Percentiles rank a stretch among this genome's conserved stretches.
phyloP scores from a whole-genome alignment of 768 basidiomycete species.

The Cystofilobasidium macerans region DNA sequence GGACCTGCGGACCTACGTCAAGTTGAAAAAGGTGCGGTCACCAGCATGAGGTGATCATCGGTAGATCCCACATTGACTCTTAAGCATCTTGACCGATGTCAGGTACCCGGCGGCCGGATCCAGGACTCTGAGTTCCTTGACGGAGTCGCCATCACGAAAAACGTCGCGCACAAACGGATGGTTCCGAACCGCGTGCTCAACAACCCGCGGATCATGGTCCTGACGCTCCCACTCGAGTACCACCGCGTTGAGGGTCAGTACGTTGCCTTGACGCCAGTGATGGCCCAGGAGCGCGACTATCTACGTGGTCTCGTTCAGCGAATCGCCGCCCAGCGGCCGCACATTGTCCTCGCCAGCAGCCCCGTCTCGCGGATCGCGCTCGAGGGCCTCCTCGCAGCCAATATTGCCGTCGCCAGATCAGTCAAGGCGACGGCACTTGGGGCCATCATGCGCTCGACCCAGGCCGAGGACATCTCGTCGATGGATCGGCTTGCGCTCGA shows the following conservation, averaged over 20 bases:
- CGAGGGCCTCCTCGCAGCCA: slow-evolving; percentile 69
- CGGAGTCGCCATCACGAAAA: slow-evolving; percentile 94
- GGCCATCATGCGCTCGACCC: slow-evolving; percentile 83
- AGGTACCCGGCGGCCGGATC: slow-evolving; percentile 75
- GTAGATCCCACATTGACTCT: no score
- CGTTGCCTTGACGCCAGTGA: slow-evolving; percentile 78
- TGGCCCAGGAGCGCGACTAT: slow-evolving; percentile 87
- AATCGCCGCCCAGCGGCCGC: slow-evolving; percentile 81
- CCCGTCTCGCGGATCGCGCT: slow-evolving; percentile 83
- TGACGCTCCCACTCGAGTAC: slow-evolving; percentile 86
- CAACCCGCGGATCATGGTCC: slow-evolving; percentile 89
- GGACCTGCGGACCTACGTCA: slow-evolving; percentile 88
- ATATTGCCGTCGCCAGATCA: slow-evolving; percentile 78
- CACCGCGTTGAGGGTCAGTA: slow-evolving; percentile 70
- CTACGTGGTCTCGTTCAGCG: slow-evolving; percentile 75
- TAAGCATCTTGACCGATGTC: not conserved
- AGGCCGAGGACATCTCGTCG: slow-evolving; percentile 86
- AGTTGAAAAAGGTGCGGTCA: slow-evolving; percentile 75
- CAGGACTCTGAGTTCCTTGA: slow-evolving; percentile 87
- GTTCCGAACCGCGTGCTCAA: slow-evolving; percentile 40
- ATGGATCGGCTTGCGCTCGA: slow-evolving; percentile 87
- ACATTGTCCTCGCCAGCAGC: slow-evolving; percentile 81
- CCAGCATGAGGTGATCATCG: no score
- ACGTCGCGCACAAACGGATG: slow-evolving; percentile 94
- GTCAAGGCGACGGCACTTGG: slow-evolving; percentile 81